Conservation (phyloP, 345 rosid genomes). For the Iberis pinnata region DNA sequence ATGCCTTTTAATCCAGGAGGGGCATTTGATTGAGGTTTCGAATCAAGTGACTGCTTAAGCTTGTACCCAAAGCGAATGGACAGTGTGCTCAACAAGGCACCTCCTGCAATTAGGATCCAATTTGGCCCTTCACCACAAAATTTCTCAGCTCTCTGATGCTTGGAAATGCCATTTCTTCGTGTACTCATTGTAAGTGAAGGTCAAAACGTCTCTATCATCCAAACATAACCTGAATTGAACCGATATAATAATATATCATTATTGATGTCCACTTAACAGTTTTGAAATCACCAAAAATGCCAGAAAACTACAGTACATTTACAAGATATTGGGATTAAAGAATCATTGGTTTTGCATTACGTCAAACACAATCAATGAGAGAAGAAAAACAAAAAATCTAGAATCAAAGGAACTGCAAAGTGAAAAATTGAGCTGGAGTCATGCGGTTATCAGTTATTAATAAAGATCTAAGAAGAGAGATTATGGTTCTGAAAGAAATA, state of each 20-base stretch:
- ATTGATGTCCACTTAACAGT: not conserved
- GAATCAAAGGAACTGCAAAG: not conserved
- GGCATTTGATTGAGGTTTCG: slow-evolving; percentile 47
- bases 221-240: slow-evolving; percentile 47
- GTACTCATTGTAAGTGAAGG: slow-evolving; percentile 56
- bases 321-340: not conserved
- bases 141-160: slow-evolving; percentile 45
- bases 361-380: no score
- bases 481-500: not conserved
- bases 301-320: no score
- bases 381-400: not conserved
- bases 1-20: slow-evolving; percentile 40
- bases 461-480: not conserved
- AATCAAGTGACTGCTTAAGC: slow-evolving; percentile 65
- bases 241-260: slow-evolving; percentile 8
- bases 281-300: not conserved
- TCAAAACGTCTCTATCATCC: slow-evolving; percentile 36
- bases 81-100: slow-evolving; percentile 87
- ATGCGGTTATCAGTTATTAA: no score
- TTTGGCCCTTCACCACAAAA: slow-evolving; percentile 56
- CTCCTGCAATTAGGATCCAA: slow-evolving; percentile 92
- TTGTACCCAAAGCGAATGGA: slow-evolving; percentile 88
- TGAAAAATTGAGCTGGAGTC: not conserved
- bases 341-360: no score
- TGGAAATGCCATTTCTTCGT: slow-evolving; percentile 40